These are phyloP conservation scores for Penicillium silybi DNA, from an alignment of 495 filamentous ascomycete genomes.

Conservation along the genomic window DNA sequence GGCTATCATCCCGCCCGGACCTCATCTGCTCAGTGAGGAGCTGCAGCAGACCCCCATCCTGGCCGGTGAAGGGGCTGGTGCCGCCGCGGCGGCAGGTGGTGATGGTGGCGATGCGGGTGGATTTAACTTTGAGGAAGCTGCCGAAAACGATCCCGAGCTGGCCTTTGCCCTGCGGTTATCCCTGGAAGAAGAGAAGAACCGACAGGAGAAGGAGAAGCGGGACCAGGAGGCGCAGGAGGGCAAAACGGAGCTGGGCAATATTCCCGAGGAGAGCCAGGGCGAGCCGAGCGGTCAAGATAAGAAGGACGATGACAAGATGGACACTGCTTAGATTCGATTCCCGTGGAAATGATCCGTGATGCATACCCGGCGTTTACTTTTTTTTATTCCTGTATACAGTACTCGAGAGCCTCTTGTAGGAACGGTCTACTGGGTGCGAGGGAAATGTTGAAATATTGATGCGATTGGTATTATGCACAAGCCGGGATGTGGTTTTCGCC, in stretches of 20 bases:
- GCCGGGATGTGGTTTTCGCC: constrained; percentile 1
- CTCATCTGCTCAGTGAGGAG: constrained; percentile 85
- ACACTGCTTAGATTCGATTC: constrained; percentile 36
- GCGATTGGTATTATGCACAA: constrained; percentile 25
- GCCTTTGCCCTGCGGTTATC: constrained; percentile 96
- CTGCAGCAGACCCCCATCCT: constrained; percentile 90
- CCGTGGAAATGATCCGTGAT: constrained; percentile 30
- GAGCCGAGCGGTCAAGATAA: constrained; percentile 65
- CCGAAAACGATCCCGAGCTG: constrained; percentile 83
- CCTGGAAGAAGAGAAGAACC: constrained; percentile 94
- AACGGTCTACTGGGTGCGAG: constrained; percentile 11
- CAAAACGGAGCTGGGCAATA: constrained; percentile 65
- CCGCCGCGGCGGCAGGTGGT: constrained; percentile 45
- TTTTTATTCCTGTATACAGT: constrained; percentile 19
- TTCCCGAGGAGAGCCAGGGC: constrained; percentile 79
- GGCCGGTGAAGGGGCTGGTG: constrained; percentile 63
- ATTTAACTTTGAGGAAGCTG: constrained; percentile 49
- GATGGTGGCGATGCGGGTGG: constrained; percentile 69
- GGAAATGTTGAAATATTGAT: constrained; percentile 20
- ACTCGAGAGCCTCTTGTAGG: constrained; percentile 17
- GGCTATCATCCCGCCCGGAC: constrained; percentile 84
- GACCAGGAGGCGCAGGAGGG: constrained; percentile 71
- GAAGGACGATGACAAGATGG: constrained; percentile 80
- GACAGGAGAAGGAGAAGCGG: constrained; percentile 78
- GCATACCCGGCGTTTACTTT: constrained; percentile 45